Conservation (phyloP, 2,329 filamentous ascomycete species). For the Fusarium citri region DNA sequence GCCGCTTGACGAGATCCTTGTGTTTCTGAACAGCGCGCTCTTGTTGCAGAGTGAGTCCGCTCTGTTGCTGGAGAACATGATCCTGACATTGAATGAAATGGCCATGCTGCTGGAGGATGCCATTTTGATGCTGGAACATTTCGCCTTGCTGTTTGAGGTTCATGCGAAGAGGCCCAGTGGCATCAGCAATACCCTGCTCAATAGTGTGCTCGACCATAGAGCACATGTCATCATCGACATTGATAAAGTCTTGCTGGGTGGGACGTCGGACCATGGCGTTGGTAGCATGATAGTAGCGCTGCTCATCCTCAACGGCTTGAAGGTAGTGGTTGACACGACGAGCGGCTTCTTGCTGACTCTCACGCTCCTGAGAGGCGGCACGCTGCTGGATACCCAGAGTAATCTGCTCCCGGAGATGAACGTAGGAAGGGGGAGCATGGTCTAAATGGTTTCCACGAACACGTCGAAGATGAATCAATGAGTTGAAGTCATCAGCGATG, state of each 20-base stretch:
- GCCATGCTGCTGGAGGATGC: not conserved
- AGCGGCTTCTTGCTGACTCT: constrained; percentile 37
- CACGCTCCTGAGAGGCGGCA: constrained; percentile 41
- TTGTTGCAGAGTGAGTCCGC: not conserved
- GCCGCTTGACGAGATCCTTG: not conserved
- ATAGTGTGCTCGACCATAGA: constrained; percentile 49
- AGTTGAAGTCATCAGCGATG: constrained; percentile 49
- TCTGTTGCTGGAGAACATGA: not conserved
- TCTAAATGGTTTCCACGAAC: constrained; percentile 33
- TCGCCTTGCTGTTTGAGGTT: constrained; percentile 47
- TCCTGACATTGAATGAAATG: not conserved
- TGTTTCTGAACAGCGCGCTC: not conserved
- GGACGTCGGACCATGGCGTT: constrained; percentile 7
- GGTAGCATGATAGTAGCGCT: constrained; percentile 28
- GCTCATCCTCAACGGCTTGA: constrained; percentile 43
- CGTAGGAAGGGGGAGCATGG: constrained; percentile 40
- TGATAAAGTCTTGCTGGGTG: constrained; percentile 12
- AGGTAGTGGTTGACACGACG: constrained; percentile 45
- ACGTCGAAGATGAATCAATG: constrained; percentile 47
- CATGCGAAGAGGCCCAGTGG: constrained; percentile 47
- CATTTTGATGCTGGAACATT: constrained; percentile 6
- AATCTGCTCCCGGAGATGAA: constrained; percentile 48
- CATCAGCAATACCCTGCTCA: constrained; percentile 50
- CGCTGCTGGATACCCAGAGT: constrained; percentile 52
- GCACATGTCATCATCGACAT: constrained; percentile 42